Evolutionary conservation across 116 monocot genomes (phyloP).

Genomic region (Iris pallida): DNA sequence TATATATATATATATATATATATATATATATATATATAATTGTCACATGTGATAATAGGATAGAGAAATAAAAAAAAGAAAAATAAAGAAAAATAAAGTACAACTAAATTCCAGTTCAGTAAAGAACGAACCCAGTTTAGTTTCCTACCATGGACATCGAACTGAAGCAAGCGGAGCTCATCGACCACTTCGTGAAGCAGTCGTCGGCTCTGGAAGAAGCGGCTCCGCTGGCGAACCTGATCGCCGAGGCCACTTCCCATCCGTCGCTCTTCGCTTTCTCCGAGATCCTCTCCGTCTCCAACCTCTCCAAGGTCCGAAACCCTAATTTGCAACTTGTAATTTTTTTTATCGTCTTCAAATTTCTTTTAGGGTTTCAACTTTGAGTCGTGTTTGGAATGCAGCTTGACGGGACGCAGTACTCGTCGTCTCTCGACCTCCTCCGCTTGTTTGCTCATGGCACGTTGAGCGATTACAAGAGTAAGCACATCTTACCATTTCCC

Average conservation of each 20-base stretch:
- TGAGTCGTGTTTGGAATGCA: constrained; percentile 29
- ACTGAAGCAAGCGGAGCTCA: constrained; percentile 75
- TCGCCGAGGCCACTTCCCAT: constrained; percentile 84
- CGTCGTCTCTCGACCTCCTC: constrained; percentile 58
- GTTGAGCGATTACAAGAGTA: constrained; percentile 92
- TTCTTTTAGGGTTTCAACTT: background rate
- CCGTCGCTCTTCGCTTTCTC: constrained; percentile 99
- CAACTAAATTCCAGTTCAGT: too few species aligned
- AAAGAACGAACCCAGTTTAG: too few species aligned
- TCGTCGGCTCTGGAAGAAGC: constrained; percentile 29
- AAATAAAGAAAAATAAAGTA: too few species aligned
- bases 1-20: too few species aligned
- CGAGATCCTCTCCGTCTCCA: constrained; percentile 84
- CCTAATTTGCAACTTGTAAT: background rate
- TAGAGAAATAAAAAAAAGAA: too few species aligned
- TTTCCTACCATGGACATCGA: constrained; percentile 69
- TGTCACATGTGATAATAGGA: too few species aligned
- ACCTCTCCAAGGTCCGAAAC: constrained; percentile 48
- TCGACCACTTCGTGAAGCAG: constrained; percentile 64
- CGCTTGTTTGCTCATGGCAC: constrained; percentile 96
- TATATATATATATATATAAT: too few species aligned
- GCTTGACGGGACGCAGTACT: constrained; percentile 68
- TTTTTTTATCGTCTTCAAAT: background rate
- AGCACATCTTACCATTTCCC: constrained; percentile 4
- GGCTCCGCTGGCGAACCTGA: constrained; percentile 41